Percentiles rank a stretch among this genome's conserved stretches.
Conservation (phyloP, 2,329 filamentous ascomycete species). For the Colletotrichum australisinense region DNA sequence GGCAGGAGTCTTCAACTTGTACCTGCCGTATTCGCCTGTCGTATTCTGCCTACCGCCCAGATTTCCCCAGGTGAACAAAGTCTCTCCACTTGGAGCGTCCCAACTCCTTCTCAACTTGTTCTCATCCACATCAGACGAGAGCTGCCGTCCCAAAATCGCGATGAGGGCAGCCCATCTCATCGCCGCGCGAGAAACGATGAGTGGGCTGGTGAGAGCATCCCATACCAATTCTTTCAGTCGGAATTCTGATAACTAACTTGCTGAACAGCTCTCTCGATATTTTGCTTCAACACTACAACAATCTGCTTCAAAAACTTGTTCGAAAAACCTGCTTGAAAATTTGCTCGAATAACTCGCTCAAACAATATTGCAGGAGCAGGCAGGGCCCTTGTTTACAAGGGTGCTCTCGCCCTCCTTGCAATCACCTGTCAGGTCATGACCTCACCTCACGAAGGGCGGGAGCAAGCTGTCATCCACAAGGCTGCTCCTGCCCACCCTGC, state of each 20-base stretch:
- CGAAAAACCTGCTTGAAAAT: no score
- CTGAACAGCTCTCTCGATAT: not conserved
- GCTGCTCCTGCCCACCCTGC: not conserved
- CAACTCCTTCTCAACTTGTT: not conserved
- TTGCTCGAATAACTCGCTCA: not conserved
- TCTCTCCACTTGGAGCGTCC: not conserved
- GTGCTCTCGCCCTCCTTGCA: slow-evolving; percentile 2
- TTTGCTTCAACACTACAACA: no score
- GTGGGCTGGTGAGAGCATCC: not conserved
- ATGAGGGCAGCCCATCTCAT: not conserved
- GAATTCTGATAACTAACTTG: not conserved
- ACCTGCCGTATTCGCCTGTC: not conserved
- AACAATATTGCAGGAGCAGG: not conserved
- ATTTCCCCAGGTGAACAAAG: not conserved
- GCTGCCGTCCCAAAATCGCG: not conserved
- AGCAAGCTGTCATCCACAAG: not conserved
- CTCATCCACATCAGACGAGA: not conserved
- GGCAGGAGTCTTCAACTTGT: not conserved
- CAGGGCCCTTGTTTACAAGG: not conserved
- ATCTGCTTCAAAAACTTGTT: no score
- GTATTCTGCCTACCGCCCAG: not conserved
- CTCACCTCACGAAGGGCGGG: not conserved
- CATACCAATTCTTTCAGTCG: not conserved
- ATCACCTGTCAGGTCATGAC: not conserved
- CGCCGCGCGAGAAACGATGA: not conserved